phyloP scores from a whole-genome alignment of 805 yeast genomes.

The Spathaspora girioi region DNA sequence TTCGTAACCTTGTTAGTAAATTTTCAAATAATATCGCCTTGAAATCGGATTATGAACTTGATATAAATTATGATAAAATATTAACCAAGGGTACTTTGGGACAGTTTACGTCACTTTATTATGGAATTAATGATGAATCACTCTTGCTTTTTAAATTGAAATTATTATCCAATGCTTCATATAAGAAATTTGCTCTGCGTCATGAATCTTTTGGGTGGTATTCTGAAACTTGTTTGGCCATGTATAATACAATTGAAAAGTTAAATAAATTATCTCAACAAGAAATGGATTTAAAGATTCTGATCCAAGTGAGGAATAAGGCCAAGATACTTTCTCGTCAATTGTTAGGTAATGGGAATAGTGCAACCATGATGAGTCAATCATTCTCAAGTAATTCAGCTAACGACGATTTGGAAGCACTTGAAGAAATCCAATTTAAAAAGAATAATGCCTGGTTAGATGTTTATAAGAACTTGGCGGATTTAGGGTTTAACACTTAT shows the following conservation, averaged over 20 bases:
- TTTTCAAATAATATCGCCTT: constrained; percentile 13
- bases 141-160: constrained; percentile 53
- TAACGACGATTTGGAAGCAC: constrained; percentile 17
- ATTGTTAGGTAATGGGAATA: constrained; percentile 22
- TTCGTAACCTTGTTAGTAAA: constrained; percentile 34
- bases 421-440: constrained; percentile 32
- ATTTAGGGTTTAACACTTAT: constrained; percentile 37
- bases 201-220: constrained; percentile 73
- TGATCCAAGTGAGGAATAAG: constrained; percentile 56
- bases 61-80: constrained; percentile 12
- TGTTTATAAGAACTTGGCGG: constrained; percentile 35
- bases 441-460: constrained; percentile 37
- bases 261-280: constrained; percentile 40
- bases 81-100: constrained; percentile 45
- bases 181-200: constrained; percentile 39
- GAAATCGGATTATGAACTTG: constrained; percentile 10
- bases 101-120: constrained; percentile 56
- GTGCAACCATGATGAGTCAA: constrained; percentile 4
- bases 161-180: constrained; percentile 35
- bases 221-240: constrained; percentile 54
- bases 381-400: constrained; percentile 12
- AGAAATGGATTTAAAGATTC: constrained; percentile 53
- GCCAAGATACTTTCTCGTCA: constrained; percentile 45
- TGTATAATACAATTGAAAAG: constrained; percentile 48
- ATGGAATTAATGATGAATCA: constrained; percentile 63